phyloP scores from a whole-genome alignment of 192 early-diverging fungal genomes.

The Coemansia sp. region DNA sequence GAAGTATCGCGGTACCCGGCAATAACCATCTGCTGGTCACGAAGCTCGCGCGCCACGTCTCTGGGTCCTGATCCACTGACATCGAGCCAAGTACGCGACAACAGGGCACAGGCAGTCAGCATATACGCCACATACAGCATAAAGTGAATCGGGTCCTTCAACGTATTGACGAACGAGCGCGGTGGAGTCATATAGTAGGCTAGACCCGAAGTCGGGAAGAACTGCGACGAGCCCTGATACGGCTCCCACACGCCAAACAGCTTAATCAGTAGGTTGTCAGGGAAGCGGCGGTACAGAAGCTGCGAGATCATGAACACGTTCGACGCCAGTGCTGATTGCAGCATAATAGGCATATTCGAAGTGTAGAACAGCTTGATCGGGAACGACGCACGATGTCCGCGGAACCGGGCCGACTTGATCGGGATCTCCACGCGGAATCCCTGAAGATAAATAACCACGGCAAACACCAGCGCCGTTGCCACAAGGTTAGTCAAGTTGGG shows the following conservation, averaged over 20 bases:
- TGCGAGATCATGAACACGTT: constrained; percentile 99
- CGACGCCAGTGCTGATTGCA: constrained; percentile 96
- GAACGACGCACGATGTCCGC: constrained; percentile 98
- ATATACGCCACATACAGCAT: constrained; percentile 92
- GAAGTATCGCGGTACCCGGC: constrained; percentile 91
- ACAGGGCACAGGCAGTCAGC: constrained; percentile 92
- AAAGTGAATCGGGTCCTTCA: constrained; percentile 95
- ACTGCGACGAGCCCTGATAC: constrained; percentile 92
- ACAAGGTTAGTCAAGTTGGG: constrained; percentile 92
- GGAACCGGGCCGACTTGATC: constrained; percentile 92
- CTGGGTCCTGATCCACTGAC: constrained; percentile 97
- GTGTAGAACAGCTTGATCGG: constrained; percentile 99
- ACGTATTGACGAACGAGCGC: constrained; percentile 76
- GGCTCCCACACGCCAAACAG: constrained; percentile 98
- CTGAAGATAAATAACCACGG: constrained; percentile 94
- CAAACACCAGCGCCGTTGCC: constrained; percentile 87
- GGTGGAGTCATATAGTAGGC: constrained; percentile 99
- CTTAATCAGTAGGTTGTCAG: constrained; percentile 91
- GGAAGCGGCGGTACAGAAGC: constrained; percentile 97
- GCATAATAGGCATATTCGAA: constrained; percentile 99
- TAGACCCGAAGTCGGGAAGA: constrained; percentile 89
- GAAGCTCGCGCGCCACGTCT: constrained; percentile 97
- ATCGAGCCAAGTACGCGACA: constrained; percentile 99
- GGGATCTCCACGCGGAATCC: constrained; percentile 99
- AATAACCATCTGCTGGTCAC: constrained; percentile 96